Base-by-base conservation (phyloP, 1,284 basidiomycete genomes). In the Volvariella volvacea region DNA sequence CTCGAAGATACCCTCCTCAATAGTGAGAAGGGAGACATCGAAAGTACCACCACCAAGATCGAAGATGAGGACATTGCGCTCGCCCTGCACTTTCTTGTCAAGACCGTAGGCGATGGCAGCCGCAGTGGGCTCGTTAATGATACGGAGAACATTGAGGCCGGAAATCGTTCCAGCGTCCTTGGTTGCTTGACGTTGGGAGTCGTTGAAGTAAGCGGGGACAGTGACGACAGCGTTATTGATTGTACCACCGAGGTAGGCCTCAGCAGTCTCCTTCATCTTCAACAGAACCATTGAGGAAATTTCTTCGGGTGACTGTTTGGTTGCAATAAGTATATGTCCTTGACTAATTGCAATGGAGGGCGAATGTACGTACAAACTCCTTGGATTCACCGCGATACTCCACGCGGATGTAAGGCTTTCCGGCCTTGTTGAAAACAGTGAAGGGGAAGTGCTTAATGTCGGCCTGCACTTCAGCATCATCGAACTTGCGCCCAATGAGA, bases 31-130 rank as follows among this genome's bases (percentile, higher is more conserved):
- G 28, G 94, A 98, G 25, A 98, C 95, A 85, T 98, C 95, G 68
- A 98, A 98, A 39, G 94, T 98, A 76, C 94, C 94, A 76, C 95
- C 95, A 55, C 94, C 95, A 42, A 98, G 82, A 77, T 99, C 95
- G 74, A 96, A 98, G 67, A 99, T 93, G 60, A 95, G 76, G 50
- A 95, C 91, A 62, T 96, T 95, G 55, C 88, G 88, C 74, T 95
- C 92, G 48, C 87, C 87, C 22, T 65, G 63, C 44, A 86, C 79
- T 72, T 93, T 92, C 72, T 92, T 89, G 68, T 90, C 87, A 48
- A 95, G 85, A 73, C 92, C 92, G 70, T 95, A 95, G 12, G 92
- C 92, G 60, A 95, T 94, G 51, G 92, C 92, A 47, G 92, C 92
- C 25, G 92, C 92, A 39, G 92, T 95, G 38, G 92, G 92, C 68